Evolutionary conservation across 495 filamentous ascomycete species (phyloP), one percentile per base, ranked within the genome.

Genomic region (Aspergillus cavernicola): DNA sequence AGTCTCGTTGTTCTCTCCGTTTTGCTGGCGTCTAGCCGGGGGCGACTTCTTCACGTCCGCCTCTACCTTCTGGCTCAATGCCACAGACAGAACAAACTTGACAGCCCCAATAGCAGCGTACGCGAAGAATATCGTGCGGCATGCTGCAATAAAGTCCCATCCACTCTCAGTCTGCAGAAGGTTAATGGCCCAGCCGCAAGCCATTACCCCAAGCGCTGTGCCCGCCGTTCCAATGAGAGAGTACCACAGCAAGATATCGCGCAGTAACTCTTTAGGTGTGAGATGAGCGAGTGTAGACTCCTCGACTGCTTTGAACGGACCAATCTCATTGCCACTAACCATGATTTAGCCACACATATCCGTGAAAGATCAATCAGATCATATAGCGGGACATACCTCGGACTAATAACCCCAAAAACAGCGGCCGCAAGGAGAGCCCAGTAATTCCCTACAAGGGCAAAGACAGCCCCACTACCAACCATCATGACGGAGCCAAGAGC

Each of bases 201-300:
- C 60, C 54, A 88, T 68, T 48, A 83, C 80, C 0, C 90, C 89
- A 7, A 80, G 64, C 1, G 87, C 85, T 0, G 81, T 80, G 0
- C 84, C 86, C 0, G 81, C 70, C 1, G 77, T 79, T 9, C 86
- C 87, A 9, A 85, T 61, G 8, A 92, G 75, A 0, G 82, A 82
- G 61, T 93, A 90, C 90, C 90, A 95, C 7, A 89, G 84, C 60
- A 90, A 87, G 18, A 95, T 81, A 70, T 91, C 88, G 39, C 84
- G 77, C 40, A 89, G 76, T 10, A 70, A 66, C 18, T 77, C 76
- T 18, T 81, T 68, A 0, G 75, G 72, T 0, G 84, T 87, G 15
- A 95, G 76, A 55, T 92, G 88, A 6, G 89, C 86, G 10, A 92
- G 64, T 2, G 85, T 85, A 11, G 85, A 88, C 68, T 93, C 89